Percentiles rank a stretch among this genome's conserved stretches.
Evolutionary conservation across 2,329 filamentous ascomycete genomes (phyloP).

Genomic region (Penicillium decumbens): DNA sequence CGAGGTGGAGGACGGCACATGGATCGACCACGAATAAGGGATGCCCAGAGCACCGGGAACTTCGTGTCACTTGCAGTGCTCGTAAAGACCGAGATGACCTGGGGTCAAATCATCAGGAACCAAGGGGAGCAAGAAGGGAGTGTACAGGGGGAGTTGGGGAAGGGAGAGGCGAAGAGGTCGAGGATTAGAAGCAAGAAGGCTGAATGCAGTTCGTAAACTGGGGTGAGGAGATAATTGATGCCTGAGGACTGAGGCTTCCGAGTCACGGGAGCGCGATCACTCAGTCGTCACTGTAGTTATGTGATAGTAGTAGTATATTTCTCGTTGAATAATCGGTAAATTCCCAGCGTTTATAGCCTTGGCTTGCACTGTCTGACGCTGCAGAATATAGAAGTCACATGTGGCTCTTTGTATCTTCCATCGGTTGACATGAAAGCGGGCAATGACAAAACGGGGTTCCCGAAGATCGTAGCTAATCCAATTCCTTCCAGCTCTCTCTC

Average conservation of each 20-base stretch:
- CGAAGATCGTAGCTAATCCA: background rate
- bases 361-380: background rate
- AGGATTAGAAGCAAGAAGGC: background rate
- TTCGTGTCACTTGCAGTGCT: background rate
- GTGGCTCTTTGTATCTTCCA: background rate
- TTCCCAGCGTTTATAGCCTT: too few species aligned
- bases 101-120: conserved; percentile 1
- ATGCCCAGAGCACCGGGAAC: conserved; percentile 3
- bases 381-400: background rate
- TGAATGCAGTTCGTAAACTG: background rate
- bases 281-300: background rate
- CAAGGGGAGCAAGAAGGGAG: background rate
- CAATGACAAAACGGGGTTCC: background rate
- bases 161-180: background rate
- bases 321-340: background rate
- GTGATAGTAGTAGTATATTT: background rate
- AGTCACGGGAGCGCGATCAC: conserved; percentile 5
- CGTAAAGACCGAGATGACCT: background rate
- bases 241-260: background rate
- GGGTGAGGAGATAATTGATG: background rate
- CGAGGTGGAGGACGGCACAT: conserved; percentile 1
- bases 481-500: background rate
- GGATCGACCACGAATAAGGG: conserved; percentile 3
- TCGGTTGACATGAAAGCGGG: background rate
- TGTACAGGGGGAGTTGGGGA: background rate